phyloP scores from a whole-genome alignment of 176 grass and related monocot species.

The Hordeum marinum region DNA sequence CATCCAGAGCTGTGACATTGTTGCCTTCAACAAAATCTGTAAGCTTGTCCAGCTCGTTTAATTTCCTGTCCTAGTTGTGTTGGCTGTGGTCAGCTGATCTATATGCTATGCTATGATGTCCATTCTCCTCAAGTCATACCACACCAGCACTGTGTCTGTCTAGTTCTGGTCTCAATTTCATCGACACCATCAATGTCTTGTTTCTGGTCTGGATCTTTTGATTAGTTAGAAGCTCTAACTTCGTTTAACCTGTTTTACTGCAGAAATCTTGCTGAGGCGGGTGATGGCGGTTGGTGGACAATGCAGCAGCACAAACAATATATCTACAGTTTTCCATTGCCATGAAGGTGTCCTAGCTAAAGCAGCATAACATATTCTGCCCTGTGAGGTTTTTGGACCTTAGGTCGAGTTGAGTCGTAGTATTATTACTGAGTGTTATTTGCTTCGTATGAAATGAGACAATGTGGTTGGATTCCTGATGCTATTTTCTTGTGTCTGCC shows the following conservation, averaged over 20 bases:
- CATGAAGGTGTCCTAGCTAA: neutral
- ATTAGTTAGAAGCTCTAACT: neutral
- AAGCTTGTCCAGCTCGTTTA: neutral
- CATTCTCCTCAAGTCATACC: neutral
- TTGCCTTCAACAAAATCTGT: constrained; percentile 99
- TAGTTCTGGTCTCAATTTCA: neutral
- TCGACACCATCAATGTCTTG: neutral
- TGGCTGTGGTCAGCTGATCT: neutral
- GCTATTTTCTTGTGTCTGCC: too few relatives aligned
- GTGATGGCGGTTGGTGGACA: neutral
- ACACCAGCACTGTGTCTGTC: neutral
- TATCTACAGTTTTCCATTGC: neutral
- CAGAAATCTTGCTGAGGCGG: constrained; percentile 13
- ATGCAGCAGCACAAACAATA: neutral
- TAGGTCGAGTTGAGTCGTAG: neutral
- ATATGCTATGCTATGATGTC: neutral
- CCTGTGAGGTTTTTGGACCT: constrained; percentile 8
- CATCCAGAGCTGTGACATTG: constrained; percentile 97
- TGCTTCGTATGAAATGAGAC: neutral
- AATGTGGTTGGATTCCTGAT: neutral
- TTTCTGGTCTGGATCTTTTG: neutral
- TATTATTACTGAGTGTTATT: neutral
- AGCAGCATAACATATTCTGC: neutral
- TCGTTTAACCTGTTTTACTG: neutral
- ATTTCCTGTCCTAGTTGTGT: neutral